Base-by-base conservation (phyloP, 495 filamentous ascomycete species). In the Saxophila tyrrhenica region DNA sequence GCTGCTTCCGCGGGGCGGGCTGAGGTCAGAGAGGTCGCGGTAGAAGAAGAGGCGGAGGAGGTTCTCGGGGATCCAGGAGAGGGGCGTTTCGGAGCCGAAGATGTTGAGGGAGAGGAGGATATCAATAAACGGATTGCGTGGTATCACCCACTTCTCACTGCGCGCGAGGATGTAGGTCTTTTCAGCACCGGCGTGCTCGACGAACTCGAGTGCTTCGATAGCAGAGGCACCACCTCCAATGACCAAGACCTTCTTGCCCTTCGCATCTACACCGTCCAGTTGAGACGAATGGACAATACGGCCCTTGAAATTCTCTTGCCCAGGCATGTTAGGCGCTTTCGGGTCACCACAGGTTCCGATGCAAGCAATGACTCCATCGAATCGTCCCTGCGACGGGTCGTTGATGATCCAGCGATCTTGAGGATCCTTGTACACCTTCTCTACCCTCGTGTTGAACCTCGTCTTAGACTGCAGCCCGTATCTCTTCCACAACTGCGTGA, bases 81-180 rank as follows among this genome's bases (percentile, higher is more conserved):
- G 64, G 1, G 74, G 64, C 0, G 83, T 88, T 69, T 92, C 85
- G 58, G 82, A 76, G 5, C 88, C 86, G 57, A 89, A 84, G 52
- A 91, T 76, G 63, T 94, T 94, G 55, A 86, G 66, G 0, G 84
- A 75, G 11, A 94, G 73, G 20, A 92, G 72, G 8, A 81, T 74
- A 64, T 92, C 84, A 29, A 89, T 72, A 15, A 91, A 39, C 2
- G 84, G 70, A 58, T 90, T 89, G 15, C 88, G 79, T 2, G 87
- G 88, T 51, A 92, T 90, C 50, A 92, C 51, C 87, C 87, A 92
- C 70, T 92, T 92, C 62, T 92, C 87, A 22, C 79, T 83, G 16
- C 87, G 77, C 0, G 86, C 80, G 3, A 92, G 75, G 17, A 94
- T 79, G 57, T 83, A 80, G 1, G 85, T 82, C 57, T 83, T 79